Percentiles rank a stretch among this genome's conserved stretches.
Evolutionary conservation across 345 rosid genomes (phyloP).

Genomic region (Bretschneidera sinensis): DNA sequence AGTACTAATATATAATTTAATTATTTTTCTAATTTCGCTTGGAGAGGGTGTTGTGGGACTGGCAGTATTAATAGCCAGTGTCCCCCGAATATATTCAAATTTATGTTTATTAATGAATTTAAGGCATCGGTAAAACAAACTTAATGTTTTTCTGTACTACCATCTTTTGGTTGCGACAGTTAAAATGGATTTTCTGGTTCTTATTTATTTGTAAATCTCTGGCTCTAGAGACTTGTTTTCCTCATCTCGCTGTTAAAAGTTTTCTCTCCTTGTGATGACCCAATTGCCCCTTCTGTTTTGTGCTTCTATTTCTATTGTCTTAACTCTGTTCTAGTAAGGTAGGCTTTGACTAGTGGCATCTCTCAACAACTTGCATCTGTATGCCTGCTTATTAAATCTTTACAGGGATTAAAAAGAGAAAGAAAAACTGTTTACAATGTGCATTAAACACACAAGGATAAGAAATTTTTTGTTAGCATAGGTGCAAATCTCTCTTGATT

Average conservation of each 20-base stretch:
- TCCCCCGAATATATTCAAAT: slow-evolving; percentile 39
- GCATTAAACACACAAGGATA: too few species aligned
- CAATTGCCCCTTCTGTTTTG: slow-evolving; percentile 20
- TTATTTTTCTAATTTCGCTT: slow-evolving; percentile 24
- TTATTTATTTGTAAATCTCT: slow-evolving; percentile 11
- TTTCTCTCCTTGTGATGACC: slow-evolving; percentile 3
- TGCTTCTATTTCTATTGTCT: slow-evolving; percentile 19
- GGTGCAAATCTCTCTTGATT: too few species aligned
- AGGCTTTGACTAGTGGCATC: too few species aligned
- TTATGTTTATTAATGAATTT: slow-evolving; percentile 9
- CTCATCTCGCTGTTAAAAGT: slow-evolving; percentile 6
- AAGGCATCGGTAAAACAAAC: slow-evolving; percentile 11
- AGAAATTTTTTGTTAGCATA: too few species aligned
- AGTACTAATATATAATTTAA: too few species aligned
- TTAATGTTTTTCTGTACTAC: slow-evolving; percentile 13
- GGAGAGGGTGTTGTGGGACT: slow-evolving; percentile 54
- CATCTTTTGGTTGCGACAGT: neutral
- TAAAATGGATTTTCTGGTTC: slow-evolving; percentile 13
- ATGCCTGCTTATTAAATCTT: neutral
- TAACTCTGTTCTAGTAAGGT: neutral
- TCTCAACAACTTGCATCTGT: neutral
- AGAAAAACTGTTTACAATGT: too few species aligned
- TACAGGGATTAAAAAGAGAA: too few species aligned
- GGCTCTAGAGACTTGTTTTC: slow-evolving; percentile 20
- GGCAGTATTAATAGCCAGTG: slow-evolving; percentile 69